phyloP scores from a whole-genome alignment of 176 grass and related monocot genomes.

The Avena atlantica region DNA sequence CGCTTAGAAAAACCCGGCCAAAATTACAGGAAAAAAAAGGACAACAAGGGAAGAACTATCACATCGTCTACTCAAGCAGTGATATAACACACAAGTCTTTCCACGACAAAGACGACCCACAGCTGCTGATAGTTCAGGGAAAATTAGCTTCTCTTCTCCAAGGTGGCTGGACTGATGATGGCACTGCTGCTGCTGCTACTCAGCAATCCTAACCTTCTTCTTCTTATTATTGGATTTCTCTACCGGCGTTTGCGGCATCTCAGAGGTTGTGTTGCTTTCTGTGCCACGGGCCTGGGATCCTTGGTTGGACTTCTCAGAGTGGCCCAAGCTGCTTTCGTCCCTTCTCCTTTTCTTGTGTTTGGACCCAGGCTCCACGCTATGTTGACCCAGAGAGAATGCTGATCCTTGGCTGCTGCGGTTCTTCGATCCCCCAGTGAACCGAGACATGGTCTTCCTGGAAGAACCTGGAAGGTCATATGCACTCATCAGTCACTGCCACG shows the following conservation, averaged over 20 bases:
- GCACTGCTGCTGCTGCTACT: neutral
- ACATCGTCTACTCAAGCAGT: neutral
- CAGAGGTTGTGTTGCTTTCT: constrained; percentile 16
- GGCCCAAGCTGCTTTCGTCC: constrained; percentile 26
- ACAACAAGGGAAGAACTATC: neutral
- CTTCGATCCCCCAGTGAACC: constrained; percentile 41
- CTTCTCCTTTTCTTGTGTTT: constrained; percentile 53
- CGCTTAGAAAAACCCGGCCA: neutral
- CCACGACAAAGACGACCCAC: neutral
- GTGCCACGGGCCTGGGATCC: constrained; percentile 42
- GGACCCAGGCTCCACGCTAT: neutral
- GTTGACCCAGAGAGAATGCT: constrained; percentile 33
- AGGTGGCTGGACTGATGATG: neutral
- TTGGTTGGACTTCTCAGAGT: constrained; percentile 36
- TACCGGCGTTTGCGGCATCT: neutral
- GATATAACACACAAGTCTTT: neutral
- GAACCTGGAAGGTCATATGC: constrained; percentile 35
- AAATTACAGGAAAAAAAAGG: neutral
- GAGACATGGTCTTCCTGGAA: constrained; percentile 57
- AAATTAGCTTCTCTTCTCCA: neutral
- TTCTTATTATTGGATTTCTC: constrained; percentile 67
- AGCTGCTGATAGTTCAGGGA: neutral
- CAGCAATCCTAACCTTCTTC: constrained; percentile 49
- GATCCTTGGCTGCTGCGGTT: constrained; percentile 62
- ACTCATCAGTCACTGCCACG: neutral